Percentiles rank a stretch among this genome's conserved stretches.
These are phyloP conservation scores for Salix suchowensis DNA, from an alignment of 345 rosid genomes.

Conservation along the genomic window DNA sequence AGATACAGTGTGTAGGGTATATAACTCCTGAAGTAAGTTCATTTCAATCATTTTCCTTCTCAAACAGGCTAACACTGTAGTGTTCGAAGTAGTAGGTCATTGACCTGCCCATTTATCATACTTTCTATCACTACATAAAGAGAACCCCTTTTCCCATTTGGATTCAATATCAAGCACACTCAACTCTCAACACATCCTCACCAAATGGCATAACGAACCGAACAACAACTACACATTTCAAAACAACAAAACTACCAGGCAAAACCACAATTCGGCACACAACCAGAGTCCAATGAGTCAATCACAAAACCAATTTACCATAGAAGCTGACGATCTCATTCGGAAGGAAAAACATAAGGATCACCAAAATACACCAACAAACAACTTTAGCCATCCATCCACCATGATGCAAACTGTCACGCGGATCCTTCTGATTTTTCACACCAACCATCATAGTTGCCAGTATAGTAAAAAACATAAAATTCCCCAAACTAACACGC, in stretches of 20 bases:
- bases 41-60: not conserved
- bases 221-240: not conserved
- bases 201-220: not conserved
- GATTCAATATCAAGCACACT: not conserved
- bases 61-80: not conserved
- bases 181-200: not conserved
- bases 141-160: not conserved
- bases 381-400: constrained; percentile 99
- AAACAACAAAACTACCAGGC: not conserved
- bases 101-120: not conserved
- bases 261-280: not conserved
- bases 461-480: constrained; percentile 74
- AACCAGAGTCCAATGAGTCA: not conserved
- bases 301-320: constrained; percentile 38
- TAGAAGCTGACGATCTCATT: constrained; percentile 85
- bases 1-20: not conserved
- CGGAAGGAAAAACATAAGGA: constrained; percentile 93
- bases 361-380: constrained; percentile 79
- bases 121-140: not conserved
- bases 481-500: constrained; percentile 96
- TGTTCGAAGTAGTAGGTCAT: not conserved
- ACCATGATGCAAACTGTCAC: constrained; percentile 93
- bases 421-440: constrained; percentile 89
- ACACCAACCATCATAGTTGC: constrained; percentile 87
- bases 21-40: not conserved